Percentiles rank a stretch among this genome's conserved stretches.
These are phyloP conservation scores for Sedum album DNA, from an alignment of 164 flowering plant species.

Conservation along the genomic window DNA sequence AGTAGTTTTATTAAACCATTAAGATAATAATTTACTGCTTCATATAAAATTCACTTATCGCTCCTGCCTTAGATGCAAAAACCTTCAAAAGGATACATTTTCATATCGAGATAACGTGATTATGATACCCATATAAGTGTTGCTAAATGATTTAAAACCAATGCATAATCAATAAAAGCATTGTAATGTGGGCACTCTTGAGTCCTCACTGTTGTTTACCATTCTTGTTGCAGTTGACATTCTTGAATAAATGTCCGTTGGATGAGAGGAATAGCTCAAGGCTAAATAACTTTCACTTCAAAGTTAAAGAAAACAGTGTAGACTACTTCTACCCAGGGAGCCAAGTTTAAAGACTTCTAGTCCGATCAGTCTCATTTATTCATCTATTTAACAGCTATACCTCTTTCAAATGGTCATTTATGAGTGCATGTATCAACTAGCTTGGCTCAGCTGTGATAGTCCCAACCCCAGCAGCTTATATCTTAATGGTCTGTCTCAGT, in stretches of 20 bases:
- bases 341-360: conserved; percentile 22
- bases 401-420: not conserved
- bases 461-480: not conserved
- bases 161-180: too few species aligned
- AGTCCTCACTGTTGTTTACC: too few species aligned
- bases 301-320: conserved; percentile 54
- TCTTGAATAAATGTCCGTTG: conserved; percentile 36
- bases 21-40: too few species aligned
- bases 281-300: conserved; percentile 63
- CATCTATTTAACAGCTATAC: too few species aligned
- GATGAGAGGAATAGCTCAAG: conserved; percentile 21
- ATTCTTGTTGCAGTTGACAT: conserved; percentile 49
- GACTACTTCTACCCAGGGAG: conserved; percentile 78
- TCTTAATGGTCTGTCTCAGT: not conserved
- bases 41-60: too few species aligned
- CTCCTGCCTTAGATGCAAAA: too few species aligned
- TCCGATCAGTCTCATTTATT: not conserved
- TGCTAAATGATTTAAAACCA: too few species aligned
- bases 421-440: not conserved
- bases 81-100: too few species aligned
- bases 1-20: too few species aligned
- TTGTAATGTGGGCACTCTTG: too few species aligned
- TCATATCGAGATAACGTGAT: too few species aligned
- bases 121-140: too few species aligned
- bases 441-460: not conserved